Evolutionary conservation across 495 filamentous ascomycete species (phyloP).

Genomic region (Aspergillus mulundensis): DNA sequence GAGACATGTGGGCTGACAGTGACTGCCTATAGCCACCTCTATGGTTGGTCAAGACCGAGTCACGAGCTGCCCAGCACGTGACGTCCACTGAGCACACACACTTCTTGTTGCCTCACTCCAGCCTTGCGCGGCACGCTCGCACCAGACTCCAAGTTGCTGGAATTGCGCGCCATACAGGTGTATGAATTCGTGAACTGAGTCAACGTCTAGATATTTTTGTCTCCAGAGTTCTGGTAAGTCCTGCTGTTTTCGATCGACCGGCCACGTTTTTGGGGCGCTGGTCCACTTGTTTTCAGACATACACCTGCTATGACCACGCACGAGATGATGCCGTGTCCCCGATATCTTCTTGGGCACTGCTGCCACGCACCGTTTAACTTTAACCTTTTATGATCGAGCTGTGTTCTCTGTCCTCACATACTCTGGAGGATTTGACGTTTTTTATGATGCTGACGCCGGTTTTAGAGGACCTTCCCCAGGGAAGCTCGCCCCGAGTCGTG

Average conservation of each 20-base stretch:
- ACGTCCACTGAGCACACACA: slow-evolving; percentile 11
- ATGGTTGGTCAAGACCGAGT: background rate
- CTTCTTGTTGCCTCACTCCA: slow-evolving; percentile 5
- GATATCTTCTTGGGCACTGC: slow-evolving; percentile 29
- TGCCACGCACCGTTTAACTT: slow-evolving; percentile 40
- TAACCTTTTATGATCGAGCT: background rate
- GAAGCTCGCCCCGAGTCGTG: slow-evolving; percentile 14
- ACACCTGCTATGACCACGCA: slow-evolving; percentile 41
- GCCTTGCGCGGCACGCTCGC: slow-evolving; percentile 1
- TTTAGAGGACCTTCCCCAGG: slow-evolving; percentile 11
- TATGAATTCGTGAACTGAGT: background rate
- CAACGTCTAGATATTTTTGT: background rate
- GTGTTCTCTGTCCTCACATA: background rate
- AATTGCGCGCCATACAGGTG: background rate
- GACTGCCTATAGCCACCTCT: slow-evolving; percentile 1
- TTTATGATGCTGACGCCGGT: slow-evolving; percentile 18
- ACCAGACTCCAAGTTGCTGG: background rate
- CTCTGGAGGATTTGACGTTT: background rate
- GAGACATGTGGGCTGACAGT: too few relatives aligned
- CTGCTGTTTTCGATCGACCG: background rate
- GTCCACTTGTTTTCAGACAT: slow-evolving; percentile 6
- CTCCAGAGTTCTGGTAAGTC: slow-evolving; percentile 2
- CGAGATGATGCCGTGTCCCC: slow-evolving; percentile 21
- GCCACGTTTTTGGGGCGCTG: slow-evolving; percentile 5
- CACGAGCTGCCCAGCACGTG: slow-evolving; percentile 10